Percentiles rank a stretch among this genome's conserved stretches.
Conservation (phyloP, 2,329 filamentous ascomycete species). For the Aaosphaeria arxii region DNA sequence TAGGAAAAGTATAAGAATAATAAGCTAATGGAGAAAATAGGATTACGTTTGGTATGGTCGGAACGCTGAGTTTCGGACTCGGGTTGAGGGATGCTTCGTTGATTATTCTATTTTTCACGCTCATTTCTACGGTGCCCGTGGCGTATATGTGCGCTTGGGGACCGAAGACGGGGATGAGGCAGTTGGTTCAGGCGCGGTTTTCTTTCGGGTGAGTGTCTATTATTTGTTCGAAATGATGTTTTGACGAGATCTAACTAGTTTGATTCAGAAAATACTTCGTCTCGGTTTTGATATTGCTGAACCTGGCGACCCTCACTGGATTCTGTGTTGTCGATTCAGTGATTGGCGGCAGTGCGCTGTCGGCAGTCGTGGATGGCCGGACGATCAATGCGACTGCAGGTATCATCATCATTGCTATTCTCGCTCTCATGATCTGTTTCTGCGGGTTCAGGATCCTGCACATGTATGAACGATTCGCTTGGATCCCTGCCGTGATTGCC, state of each 20-base stretch:
- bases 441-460: slow-evolving; percentile 57
- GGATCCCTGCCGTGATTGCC: slow-evolving; percentile 54
- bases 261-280: slow-evolving; percentile 48
- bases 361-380: slow-evolving; percentile 29
- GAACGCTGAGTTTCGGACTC: slow-evolving; percentile 54
- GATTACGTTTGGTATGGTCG: slow-evolving; percentile 63
- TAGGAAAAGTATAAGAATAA: not conserved
- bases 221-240: not conserved
- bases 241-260: not conserved
- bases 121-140: slow-evolving; percentile 53
- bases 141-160: slow-evolving; percentile 59
- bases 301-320: slow-evolving; percentile 61
- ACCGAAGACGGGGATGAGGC: slow-evolving; percentile 61
- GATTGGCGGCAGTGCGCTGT: slow-evolving; percentile 53
- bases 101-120: slow-evolving; percentile 62
- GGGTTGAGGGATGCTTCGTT: slow-evolving; percentile 56
- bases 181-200: slow-evolving; percentile 64
- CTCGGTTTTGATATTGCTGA: slow-evolving; percentile 59
- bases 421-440: slow-evolving; percentile 60
- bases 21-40: slow-evolving; percentile 18
- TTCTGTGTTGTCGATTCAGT: slow-evolving; percentile 63
- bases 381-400: slow-evolving; percentile 54
- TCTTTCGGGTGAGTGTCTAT: slow-evolving; percentile 52
- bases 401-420: slow-evolving; percentile 59
- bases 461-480: slow-evolving; percentile 57